Conservation (phyloP, 768 basidiomycete genomes). For the Tylopilus intermedius region DNA sequence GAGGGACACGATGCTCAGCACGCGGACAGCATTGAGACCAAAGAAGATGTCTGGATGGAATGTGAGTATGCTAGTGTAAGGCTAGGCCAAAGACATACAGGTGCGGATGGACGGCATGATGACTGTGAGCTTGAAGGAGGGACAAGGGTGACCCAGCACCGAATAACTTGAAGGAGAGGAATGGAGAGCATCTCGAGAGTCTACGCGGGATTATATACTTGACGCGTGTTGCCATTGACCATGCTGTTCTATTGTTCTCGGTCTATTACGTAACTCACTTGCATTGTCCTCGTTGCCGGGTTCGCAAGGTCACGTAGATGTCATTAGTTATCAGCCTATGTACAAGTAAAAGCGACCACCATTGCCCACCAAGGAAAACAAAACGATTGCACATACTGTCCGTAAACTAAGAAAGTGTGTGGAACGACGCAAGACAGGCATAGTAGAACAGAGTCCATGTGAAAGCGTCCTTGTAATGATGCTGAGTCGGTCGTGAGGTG, state of each 20-base stretch:
- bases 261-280: slow-evolving; percentile 16
- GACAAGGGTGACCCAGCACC: slow-evolving; percentile 32
- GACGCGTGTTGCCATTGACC: slow-evolving; percentile 12
- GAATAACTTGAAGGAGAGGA: not conserved
- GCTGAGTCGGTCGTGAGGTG: slow-evolving; percentile 10
- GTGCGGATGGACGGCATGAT: slow-evolving; percentile 34
- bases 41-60: slow-evolving; percentile 53
- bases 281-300: slow-evolving; percentile 23
- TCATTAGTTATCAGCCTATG: not conserved
- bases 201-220: slow-evolving; percentile 20
- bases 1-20: slow-evolving; percentile 73
- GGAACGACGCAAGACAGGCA: not conserved
- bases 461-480: not conserved
- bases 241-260: slow-evolving; percentile 29
- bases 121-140: slow-evolving; percentile 14
- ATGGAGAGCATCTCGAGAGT: slow-evolving; percentile 1
- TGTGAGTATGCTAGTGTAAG: not conserved
- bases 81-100: slow-evolving; percentile 34
- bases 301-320: not conserved
- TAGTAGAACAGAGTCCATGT: not conserved
- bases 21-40: slow-evolving; percentile 72
- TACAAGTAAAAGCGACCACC: not conserved
- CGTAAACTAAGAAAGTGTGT: slow-evolving; percentile 11
- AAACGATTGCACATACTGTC: slow-evolving; percentile 13
- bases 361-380: not conserved